Evolutionary conservation across 2,329 filamentous ascomycete species (phyloP).

Genomic region (Scedosporium minutisporum): DNA sequence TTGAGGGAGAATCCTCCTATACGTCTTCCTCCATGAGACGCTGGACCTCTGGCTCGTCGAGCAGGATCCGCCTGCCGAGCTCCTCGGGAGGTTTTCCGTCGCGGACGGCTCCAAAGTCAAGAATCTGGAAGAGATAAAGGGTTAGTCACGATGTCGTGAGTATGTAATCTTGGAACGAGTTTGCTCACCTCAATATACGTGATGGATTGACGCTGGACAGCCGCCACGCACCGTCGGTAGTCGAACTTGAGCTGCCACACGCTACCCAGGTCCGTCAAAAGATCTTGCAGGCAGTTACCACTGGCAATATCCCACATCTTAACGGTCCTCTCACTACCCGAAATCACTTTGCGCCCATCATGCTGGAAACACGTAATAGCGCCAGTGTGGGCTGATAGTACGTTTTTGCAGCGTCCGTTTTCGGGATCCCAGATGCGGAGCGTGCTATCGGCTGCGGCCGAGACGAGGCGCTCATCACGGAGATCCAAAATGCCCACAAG

Average conservation of each 20-base stretch:
- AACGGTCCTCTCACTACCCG: slow-evolving; percentile 85
- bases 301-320: slow-evolving; percentile 98
- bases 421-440: slow-evolving; percentile 96
- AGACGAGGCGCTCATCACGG: slow-evolving; percentile 81
- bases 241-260: slow-evolving; percentile 99
- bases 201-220: slow-evolving; percentile 82
- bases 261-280: slow-evolving; percentile 87
- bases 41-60: slow-evolving; percentile 47
- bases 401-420: slow-evolving; percentile 80
- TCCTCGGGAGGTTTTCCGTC: slow-evolving; percentile 73
- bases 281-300: slow-evolving; percentile 84
- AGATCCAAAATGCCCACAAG: slow-evolving; percentile 88
- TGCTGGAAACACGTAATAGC: slow-evolving; percentile 99
- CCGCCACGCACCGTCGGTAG: slow-evolving; percentile 86
- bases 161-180: not conserved
- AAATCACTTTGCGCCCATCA: slow-evolving; percentile 92
- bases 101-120: slow-evolving; percentile 90
- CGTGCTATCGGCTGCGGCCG: slow-evolving; percentile 89
- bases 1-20: slow-evolving; percentile 8
- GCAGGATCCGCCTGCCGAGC: slow-evolving; percentile 68
- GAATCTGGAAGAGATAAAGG: slow-evolving; percentile 44
- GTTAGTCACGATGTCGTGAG: not conserved
- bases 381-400: slow-evolving; percentile 84
- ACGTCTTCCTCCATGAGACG: slow-evolving; percentile 37
- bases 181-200: slow-evolving; percentile 87